A percentile compares a stretch with the other conserved stretches of the same genome.
Evolutionary conservation across 2,329 filamentous ascomycete genomes (phyloP).

Genomic region (Dactylellina leptospora): DNA sequence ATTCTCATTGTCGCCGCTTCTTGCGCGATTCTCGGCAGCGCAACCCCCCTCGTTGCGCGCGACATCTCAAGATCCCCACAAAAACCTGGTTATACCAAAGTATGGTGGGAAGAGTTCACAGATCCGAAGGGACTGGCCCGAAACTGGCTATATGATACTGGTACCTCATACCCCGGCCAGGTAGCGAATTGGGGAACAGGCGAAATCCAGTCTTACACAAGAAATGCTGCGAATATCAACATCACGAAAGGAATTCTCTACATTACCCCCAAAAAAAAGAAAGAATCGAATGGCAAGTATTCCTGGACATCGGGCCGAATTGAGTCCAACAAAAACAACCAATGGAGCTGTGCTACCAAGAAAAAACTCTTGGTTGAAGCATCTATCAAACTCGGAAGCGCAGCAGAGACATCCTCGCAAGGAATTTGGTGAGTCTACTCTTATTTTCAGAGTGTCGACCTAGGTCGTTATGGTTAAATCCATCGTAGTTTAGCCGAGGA

Average conservation of each 20-base stretch:
- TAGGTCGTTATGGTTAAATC: too few relatives aligned
- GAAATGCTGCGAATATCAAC: slow-evolving; percentile 60
- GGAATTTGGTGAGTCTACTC: slow-evolving; percentile 23
- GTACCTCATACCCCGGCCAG: slow-evolving; percentile 32
- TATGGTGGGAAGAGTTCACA: slow-evolving; percentile 36
- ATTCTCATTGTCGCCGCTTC: not conserved
- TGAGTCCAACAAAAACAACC: slow-evolving; percentile 59
- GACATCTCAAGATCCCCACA: not conserved
- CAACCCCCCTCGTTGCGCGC: not conserved
- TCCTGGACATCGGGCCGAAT: slow-evolving; percentile 64
- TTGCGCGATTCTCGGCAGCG: not conserved
- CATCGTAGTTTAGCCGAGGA: too few relatives aligned
- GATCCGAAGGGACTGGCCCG: slow-evolving; percentile 9
- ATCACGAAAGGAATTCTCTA: slow-evolving; percentile 60
- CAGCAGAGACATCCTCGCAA: slow-evolving; percentile 7
- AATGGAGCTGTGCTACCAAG: slow-evolving; percentile 59
- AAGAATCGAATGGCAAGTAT: slow-evolving; percentile 51
- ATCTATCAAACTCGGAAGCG: slow-evolving; percentile 57
- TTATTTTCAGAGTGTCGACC: too few relatives aligned
- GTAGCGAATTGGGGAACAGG: slow-evolving; percentile 63
- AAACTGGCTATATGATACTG: slow-evolving; percentile 31
- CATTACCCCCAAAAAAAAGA: slow-evolving; percentile 60
- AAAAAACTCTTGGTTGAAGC: slow-evolving; percentile 61
- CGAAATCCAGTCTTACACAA: slow-evolving; percentile 64
- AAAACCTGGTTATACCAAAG: slow-evolving; percentile 15